Evolutionary conservation across 139 green algal species (phyloP).

Genomic region (Tetradesmus obliquus): DNA sequence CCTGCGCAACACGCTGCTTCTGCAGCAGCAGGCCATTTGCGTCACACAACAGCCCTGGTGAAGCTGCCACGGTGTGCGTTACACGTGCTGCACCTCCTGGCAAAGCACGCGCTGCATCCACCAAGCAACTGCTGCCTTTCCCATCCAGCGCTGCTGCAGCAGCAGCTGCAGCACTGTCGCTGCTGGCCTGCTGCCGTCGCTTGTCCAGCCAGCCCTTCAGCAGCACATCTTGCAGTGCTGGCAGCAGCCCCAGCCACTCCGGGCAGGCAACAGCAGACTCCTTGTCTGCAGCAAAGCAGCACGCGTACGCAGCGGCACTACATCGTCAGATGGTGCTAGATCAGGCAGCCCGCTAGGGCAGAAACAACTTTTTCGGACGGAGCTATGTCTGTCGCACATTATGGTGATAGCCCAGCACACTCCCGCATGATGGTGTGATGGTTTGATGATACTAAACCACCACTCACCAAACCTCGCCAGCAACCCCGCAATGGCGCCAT

Average conservation of each 20-base stretch:
- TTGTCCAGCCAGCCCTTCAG: neutral
- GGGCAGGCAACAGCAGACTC: neutral
- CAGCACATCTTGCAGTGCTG: constrained; percentile 16
- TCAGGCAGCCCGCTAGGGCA: neutral
- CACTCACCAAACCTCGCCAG: neutral
- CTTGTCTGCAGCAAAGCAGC: neutral
- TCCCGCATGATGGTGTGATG: no score
- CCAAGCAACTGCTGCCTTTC: neutral
- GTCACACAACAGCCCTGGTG: neutral
- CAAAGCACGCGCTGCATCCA: neutral
- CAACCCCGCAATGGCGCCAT: neutral
- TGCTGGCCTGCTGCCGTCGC: neutral
- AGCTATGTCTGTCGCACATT: neutral
- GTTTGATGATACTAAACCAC: no score
- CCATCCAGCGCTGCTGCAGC: neutral
- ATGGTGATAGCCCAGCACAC: no score
- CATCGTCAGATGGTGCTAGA: neutral
- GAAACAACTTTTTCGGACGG: neutral
- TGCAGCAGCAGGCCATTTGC: neutral
- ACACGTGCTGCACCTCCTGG: no score
- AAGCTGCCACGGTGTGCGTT: neutral
- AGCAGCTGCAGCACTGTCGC: neutral
- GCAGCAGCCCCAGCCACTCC: neutral
- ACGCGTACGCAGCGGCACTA: no score
- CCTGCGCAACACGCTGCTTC: neutral